phyloP scores from a whole-genome alignment of 345 rosid genomes.

The Moricandia arvensis region DNA sequence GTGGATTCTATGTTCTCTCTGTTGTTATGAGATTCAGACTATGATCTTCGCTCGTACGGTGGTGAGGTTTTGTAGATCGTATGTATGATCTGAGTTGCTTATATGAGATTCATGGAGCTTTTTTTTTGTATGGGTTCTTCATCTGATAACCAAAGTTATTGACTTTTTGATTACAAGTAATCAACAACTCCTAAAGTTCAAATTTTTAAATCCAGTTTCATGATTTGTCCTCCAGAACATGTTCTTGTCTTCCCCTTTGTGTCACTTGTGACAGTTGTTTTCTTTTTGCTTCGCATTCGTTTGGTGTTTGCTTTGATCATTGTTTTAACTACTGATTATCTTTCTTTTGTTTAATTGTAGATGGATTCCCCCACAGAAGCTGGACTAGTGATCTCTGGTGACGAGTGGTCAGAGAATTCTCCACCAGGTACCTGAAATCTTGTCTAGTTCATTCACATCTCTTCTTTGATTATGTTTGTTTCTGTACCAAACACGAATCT shows the following conservation, averaged over 20 bases:
- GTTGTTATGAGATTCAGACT: background rate
- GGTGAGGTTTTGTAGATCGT: constrained; percentile 6
- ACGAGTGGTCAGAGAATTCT: constrained; percentile 30
- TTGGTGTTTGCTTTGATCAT: background rate
- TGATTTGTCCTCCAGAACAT: too few species aligned
- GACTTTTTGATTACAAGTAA: background rate
- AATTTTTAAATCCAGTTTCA: too few species aligned
- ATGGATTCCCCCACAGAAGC: constrained; percentile 21
- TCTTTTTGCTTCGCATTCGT: background rate
- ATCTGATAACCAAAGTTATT: background rate
- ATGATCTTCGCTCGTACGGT: background rate
- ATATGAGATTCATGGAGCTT: background rate
- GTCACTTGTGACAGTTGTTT: too few species aligned
- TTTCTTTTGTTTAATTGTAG: background rate
- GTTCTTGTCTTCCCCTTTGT: too few species aligned
- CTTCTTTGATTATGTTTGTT: background rate
- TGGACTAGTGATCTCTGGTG: constrained; percentile 18
- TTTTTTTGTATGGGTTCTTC: background rate
- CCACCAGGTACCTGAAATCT: constrained; percentile 45
- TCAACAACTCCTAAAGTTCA: background rate
- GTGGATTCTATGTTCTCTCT: background rate
- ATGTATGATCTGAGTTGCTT: background rate
- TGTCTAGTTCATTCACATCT: background rate
- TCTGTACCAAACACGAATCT: background rate
- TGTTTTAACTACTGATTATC: background rate